These are phyloP conservation scores for Tetrahymena thermophila DNA, from an alignment of 73 alveolate genomes.

Conservation along the genomic window DNA sequence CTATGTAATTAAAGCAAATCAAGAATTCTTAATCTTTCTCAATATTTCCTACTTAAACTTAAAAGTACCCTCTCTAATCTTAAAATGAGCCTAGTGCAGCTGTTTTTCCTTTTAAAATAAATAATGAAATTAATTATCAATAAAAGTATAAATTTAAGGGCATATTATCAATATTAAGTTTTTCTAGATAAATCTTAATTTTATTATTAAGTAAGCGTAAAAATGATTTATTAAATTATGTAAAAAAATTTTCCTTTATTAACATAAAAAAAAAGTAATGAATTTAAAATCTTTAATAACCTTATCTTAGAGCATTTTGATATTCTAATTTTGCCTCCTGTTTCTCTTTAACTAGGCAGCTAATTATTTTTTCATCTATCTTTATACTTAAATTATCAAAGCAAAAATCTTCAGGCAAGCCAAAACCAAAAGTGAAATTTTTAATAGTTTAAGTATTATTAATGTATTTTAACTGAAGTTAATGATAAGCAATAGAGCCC, in stretches of 20 bases:
- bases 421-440: background rate
- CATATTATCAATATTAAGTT: no score
- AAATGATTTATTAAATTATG: no score
- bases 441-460: background rate
- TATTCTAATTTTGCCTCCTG: slow-evolving; percentile 13
- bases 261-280: no score
- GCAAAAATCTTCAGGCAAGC: background rate
- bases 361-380: background rate
- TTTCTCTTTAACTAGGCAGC: slow-evolving; percentile 3
- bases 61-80: slow-evolving; percentile 28
- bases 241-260: no score
- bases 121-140: background rate
- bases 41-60: slow-evolving; percentile 46
- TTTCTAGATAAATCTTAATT: no score
- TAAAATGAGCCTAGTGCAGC: slow-evolving; percentile 36
- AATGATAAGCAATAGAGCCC: background rate
- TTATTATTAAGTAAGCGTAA: no score
- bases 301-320: slow-evolving; percentile 1
- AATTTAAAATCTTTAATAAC: background rate
- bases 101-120: background rate
- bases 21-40: slow-evolving; percentile 34
- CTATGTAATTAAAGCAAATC: background rate
- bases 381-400: background rate
- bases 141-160: no score
- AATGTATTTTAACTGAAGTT: background rate